These are phyloP conservation scores for Ulota crispa DNA, from an alignment of 225 moss, liverwort and hornwort species.

Conservation along the genomic window DNA sequence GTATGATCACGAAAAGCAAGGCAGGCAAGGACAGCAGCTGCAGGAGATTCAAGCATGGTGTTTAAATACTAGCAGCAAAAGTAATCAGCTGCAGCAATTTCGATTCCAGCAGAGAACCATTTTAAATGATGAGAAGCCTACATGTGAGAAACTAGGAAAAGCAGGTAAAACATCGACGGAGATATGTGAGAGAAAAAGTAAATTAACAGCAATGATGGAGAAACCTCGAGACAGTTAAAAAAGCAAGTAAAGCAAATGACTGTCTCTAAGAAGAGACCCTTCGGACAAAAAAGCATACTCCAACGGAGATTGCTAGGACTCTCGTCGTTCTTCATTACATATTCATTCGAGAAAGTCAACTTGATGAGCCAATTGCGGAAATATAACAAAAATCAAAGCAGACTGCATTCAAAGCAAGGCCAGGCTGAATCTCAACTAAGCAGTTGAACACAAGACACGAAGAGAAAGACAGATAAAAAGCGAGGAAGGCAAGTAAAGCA, in stretches of 20 bases:
- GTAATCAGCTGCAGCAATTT: neutral
- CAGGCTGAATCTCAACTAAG: neutral
- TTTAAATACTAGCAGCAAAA: neutral
- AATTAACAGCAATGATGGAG: neutral
- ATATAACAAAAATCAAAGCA: neutral
- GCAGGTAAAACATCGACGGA: neutral
- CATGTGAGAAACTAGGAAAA: neutral
- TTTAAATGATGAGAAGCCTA: neutral
- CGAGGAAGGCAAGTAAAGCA: neutral
- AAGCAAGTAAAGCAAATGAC: no score
- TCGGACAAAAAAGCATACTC: neutral
- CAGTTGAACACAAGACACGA: neutral
- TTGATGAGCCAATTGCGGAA: neutral
- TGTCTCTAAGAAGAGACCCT: neutral
- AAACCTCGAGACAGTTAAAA: neutral
- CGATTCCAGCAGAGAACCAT: neutral
- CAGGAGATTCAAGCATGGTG: neutral
- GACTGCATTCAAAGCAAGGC: neutral
- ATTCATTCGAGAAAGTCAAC: neutral
- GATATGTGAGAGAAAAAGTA: neutral
- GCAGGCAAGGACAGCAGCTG: neutral
- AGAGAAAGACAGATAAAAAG: neutral
- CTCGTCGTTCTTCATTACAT: neutral
- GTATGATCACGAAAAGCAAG: neutral
- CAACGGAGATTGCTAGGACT: neutral